A percentile compares a stretch with the other conserved stretches of the same genome.
These are phyloP conservation scores for Starmerella gropengiesseri DNA, from an alignment of 805 yeast genomes.

Conservation along the genomic window DNA sequence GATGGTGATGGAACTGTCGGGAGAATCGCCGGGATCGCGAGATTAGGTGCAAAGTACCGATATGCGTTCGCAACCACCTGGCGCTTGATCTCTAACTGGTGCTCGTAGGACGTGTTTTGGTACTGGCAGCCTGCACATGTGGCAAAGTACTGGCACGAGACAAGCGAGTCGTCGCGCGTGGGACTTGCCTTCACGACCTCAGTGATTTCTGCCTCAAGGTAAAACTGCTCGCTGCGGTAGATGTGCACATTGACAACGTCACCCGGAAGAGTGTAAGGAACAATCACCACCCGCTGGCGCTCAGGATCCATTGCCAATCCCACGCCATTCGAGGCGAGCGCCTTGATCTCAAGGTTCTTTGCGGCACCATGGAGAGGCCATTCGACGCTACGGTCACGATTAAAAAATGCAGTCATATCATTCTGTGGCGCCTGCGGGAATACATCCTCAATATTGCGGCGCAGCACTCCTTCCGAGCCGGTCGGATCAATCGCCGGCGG, in stretches of 20 bases:
- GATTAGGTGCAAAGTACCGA: constrained; percentile 49
- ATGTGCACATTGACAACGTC: constrained; percentile 62
- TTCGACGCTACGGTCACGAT: constrained; percentile 33
- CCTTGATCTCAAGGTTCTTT: constrained; percentile 44
- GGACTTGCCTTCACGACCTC: constrained; percentile 37
- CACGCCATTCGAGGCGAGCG: constrained; percentile 71
- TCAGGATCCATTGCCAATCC: constrained; percentile 58
- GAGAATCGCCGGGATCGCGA: constrained; percentile 46
- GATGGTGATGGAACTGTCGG: constrained; percentile 68
- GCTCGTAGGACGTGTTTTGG: constrained; percentile 62
- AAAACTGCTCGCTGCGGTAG: constrained; percentile 64
- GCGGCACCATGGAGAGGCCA: constrained; percentile 47
- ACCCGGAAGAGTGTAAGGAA: constrained; percentile 85
- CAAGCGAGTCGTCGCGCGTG: constrained; percentile 46
- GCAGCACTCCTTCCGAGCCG: constrained; percentile 68
- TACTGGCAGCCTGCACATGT: constrained; percentile 92
- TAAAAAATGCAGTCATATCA: constrained; percentile 55
- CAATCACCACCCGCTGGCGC: constrained; percentile 54
- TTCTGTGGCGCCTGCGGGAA: constrained; percentile 39
- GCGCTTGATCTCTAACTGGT: constrained; percentile 63
- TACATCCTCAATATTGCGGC: constrained; percentile 50
- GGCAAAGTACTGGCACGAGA: constrained; percentile 77
- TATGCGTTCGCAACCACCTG: constrained; percentile 74
- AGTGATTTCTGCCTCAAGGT: constrained; percentile 65
- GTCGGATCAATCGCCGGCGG: constrained; percentile 60